Conservation (phyloP, 371 early-diverging fungal species). For the Mucor saturninus region DNA sequence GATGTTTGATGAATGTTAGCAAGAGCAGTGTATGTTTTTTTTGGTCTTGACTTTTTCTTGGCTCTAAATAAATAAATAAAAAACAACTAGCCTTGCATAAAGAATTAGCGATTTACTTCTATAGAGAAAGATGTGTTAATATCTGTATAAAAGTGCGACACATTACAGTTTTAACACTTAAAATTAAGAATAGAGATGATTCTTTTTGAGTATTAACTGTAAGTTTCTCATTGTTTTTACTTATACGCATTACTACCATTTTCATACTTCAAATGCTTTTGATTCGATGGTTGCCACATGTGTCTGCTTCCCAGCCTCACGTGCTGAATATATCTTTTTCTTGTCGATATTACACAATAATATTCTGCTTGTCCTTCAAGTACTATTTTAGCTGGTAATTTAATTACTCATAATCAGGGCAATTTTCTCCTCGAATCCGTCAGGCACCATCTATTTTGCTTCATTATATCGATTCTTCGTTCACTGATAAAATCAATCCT, state of each 20-base stretch:
- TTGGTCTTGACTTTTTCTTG: too few species aligned
- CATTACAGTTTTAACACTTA: too few species aligned
- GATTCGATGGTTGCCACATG: constrained; percentile 1
- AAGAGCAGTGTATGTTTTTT: too few species aligned
- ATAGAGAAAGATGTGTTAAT: too few species aligned
- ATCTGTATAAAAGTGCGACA: too few species aligned
- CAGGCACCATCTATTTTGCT: constrained; percentile 8
- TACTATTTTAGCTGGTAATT: constrained; percentile 10
- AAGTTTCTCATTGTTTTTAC: too few species aligned
- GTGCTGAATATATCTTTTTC: not conserved
- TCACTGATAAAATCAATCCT: not conserved
- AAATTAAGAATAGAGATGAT: too few species aligned
- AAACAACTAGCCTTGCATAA: too few species aligned
- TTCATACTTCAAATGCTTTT: constrained; percentile 8
- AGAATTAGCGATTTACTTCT: too few species aligned
- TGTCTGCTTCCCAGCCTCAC: constrained; percentile 7
- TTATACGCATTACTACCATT: not conserved
- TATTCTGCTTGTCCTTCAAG: constrained; percentile 1
- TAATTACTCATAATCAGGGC: not conserved
- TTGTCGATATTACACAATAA: not conserved
- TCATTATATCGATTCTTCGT: not conserved
- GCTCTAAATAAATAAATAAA: too few species aligned
- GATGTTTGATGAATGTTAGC: too few species aligned
- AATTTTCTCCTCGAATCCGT: not conserved
- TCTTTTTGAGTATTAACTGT: too few species aligned